Percentiles rank a stretch among this genome's conserved stretches.
Conservation (phyloP, 1,139 yeast species). For the Pichia terricola region DNA sequence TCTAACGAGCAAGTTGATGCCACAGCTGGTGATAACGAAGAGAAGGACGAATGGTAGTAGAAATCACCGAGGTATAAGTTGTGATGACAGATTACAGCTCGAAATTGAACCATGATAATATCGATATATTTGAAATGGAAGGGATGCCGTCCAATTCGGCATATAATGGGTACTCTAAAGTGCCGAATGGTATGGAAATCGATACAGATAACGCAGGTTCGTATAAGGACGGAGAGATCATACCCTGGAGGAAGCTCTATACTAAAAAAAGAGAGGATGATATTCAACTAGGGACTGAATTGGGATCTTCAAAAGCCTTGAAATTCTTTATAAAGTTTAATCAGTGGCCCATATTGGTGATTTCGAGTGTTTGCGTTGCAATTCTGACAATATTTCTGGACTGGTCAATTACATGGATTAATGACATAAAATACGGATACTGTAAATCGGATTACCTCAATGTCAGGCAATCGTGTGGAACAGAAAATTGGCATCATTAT, state of each 20-base stretch:
- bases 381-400: conserved; percentile 51
- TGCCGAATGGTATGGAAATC: too few relatives aligned
- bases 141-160: too few relatives aligned
- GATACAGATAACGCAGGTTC: background rate
- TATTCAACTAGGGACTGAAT: background rate
- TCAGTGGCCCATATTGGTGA: conserved; percentile 55
- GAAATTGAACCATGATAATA: too few relatives aligned
- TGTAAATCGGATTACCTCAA: conserved; percentile 32
- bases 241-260: conserved; percentile 11
- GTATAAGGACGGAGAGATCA: conserved; percentile 1
- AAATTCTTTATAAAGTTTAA: conserved; percentile 17
- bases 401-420: conserved; percentile 50
- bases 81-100: too few relatives aligned
- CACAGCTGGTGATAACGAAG: too few relatives aligned
- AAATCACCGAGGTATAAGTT: too few relatives aligned
- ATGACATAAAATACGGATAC: conserved; percentile 47
- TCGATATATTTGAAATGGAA: too few relatives aligned
- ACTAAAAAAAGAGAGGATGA: conserved; percentile 6
- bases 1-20: too few relatives aligned
- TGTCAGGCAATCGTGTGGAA: conserved; percentile 22
- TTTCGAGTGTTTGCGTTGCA: conserved; percentile 51
- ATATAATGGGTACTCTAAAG: too few relatives aligned
- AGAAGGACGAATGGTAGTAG: too few relatives aligned
- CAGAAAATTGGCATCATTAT: conserved; percentile 26
- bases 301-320: background rate